These are phyloP conservation scores for Babesia ovata DNA, from an alignment of 169 alveolate genomes.

Conservation along the genomic window DNA sequence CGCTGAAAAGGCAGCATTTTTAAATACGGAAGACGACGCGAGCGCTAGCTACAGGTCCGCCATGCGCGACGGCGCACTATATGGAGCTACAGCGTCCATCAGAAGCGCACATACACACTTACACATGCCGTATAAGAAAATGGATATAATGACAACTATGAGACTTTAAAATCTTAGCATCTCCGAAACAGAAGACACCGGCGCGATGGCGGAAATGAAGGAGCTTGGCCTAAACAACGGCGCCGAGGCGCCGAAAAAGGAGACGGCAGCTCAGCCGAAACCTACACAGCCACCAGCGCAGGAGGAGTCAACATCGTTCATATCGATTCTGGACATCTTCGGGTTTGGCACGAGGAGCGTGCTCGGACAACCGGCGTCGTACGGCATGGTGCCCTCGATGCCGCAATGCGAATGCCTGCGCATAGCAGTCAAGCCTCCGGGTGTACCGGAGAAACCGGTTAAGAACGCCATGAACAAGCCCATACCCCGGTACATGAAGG, in stretches of 20 bases:
- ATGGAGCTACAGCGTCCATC: background rate
- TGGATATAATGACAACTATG: background rate
- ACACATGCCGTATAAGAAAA: too few relatives aligned
- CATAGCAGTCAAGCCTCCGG: constrained; percentile 30
- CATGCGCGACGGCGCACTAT: constrained; percentile 27
- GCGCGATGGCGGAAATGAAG: constrained; percentile 27
- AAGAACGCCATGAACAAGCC: constrained; percentile 22
- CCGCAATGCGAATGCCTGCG: constrained; percentile 64
- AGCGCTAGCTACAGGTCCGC: background rate
- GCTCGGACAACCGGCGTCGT: constrained; percentile 16
- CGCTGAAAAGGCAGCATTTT: background rate
- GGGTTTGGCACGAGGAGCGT: constrained; percentile 58
- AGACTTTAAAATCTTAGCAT: too few relatives aligned
- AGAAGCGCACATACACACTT: background rate
- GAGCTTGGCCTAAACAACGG: constrained; percentile 24
- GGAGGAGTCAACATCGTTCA: constrained; percentile 11
- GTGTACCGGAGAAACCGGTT: constrained; percentile 10
- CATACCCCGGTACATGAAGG: constrained; percentile 42
- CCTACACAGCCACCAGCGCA: background rate
- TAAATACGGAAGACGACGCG: background rate
- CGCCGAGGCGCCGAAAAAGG: background rate
- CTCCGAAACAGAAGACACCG: background rate
- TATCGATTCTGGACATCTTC: constrained; percentile 48
- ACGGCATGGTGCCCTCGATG: constrained; percentile 57
- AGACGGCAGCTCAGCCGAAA: background rate